Evolutionary conservation across 306 rosid genomes (phyloP), one percentile per base, ranked within the genome.

Genomic region (Vigna mungo): DNA sequence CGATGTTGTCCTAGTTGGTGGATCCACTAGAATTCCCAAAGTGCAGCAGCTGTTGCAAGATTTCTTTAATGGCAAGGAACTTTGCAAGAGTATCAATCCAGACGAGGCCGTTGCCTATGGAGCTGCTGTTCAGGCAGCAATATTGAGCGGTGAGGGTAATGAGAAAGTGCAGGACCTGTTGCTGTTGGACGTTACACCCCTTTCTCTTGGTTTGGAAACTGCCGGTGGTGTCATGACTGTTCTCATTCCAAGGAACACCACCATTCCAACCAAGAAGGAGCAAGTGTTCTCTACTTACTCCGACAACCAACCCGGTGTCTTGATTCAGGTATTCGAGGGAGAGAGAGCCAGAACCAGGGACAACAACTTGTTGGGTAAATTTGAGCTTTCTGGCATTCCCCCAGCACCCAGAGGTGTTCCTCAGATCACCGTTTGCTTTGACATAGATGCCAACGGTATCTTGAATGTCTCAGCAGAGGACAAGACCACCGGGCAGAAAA

Each of bases 91-190:
- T 10, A 90, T 88, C 20, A 90, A 90, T 74, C 96, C 96, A 0
- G 93, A 90, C 32, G 96, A 90, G 77, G 96, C 96, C 14, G 91
- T 90, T 37, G 96, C 93, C 4, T 90, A 90, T 20, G 93, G 96
- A 8, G 93, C 96, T 34, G 90, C 96, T 1, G 91, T 90, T 0
- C 96, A 90, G 51, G 96, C 91, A 4, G 96, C 93, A 7, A 87
- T 88, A 5, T 83, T 90, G 79, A 88, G 91, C 0, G 91, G 96
- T 0, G 90, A 88, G 78, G 93, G 91, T 0, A 88, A 88, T 1
- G 93, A 87, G 70, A 90, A 85, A 69, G 92, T 90, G 18, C 92
- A 88, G 78, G 92, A 88, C 34, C 75, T 90, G 0, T 36, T 88
- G 80, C 81, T 90, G n/a, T 74, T 88, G 86, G 96, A 88, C 66